Base-by-base conservation (phyloP, 805 yeast species). In the Ogataea dorogensis region DNA sequence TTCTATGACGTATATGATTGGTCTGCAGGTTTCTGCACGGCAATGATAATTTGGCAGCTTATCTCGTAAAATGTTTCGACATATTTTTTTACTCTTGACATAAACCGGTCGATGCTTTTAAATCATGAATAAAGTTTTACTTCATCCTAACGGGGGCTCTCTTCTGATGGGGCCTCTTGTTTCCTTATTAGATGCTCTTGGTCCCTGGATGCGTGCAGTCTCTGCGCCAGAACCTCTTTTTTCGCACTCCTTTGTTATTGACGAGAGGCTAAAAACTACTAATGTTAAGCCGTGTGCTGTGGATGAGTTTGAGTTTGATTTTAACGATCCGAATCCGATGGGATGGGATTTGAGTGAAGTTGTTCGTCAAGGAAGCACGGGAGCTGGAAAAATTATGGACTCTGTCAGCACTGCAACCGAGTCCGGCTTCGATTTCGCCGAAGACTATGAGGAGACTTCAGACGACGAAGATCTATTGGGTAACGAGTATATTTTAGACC, bases 261-360 rank as follows among this genome's bases (percentile, higher is more conserved):
- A 35, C 39, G 13, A 17, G 16, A 14, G 15, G 11, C 17, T 35
- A 19, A 24, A 17, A 9, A 29, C 14, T 21, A 29, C 16, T n/a
- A 24, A 18, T 11, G 25, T 21, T 20, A 47, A 26, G 32, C 36
- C 53, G 7, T 59, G 63, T 46, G 64, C 63, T 9, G 60, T 59
- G 14, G 56, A 51, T 26, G 59, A 57, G 22, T 54, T 45, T 30
- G 60, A 58, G 26, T 55, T 51, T 25, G 58, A 58, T 32, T 58
- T 56, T 35, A 42, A 51, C 5, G 38, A 46, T 17, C 33, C 54
- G 9, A 57, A 53, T 28, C 61, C 62, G 2, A 37, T 56, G 24
- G 49, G 50, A 41, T 59, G 64, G 64, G 57, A 58, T 34, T 28
- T 58, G 7, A 43, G 48, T 18, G 47, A 33, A 2, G 25, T 32